Evolutionary conservation across 768 basidiomycete genomes (phyloP), one percentile per base, ranked within the genome.

Genomic region (Lactarius sp.): DNA sequence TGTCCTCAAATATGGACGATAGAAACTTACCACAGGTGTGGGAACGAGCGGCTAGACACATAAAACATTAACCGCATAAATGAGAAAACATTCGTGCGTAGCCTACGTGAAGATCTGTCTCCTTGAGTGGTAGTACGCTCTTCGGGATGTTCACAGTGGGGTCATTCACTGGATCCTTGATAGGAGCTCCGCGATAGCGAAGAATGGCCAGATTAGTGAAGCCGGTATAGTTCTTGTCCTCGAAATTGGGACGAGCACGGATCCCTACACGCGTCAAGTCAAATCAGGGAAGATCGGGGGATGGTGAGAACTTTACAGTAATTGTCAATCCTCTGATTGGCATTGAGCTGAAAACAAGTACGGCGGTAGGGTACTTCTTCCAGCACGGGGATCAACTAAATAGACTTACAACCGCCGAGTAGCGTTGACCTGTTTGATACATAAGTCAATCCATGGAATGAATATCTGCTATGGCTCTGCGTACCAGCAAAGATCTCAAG

Each of bases 361-460:
- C 12, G 10, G 18, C 13, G 27, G 27, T 59, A 16, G 34, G 27
- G 13, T 20, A 31, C 14, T 34, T 16, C 8, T 41, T 44, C 7
- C 9, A 42, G 36, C 20, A 31, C 16, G 14, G 8, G 2, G 18
- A 9, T 52, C 18, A 47, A 52, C 12, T 8, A 13, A 22, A 33
- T 51, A 0, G 33, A 20, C 63, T 44, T 63, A 73, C 72, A n/a
- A 73, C 64, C 49, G 71, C 63, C 16, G 73, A 73, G 52, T 73
- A 73, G 2, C 72, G 68, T 58, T 73, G 73, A 33, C 47, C 53
- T 64, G n/a, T 37, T 51, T 42, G 13, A 13, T 7, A 31, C 22
- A 41, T 22, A 2, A 6, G 18, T 47, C 22, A 42, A 16, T 27
- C 14, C 36, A 39, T 8, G 12, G 8, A 6, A 13, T 44, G 7